phyloP scores from a whole-genome alignment of 2,329 filamentous ascomycete genomes.

The Ophiocordyceps robertsii region DNA sequence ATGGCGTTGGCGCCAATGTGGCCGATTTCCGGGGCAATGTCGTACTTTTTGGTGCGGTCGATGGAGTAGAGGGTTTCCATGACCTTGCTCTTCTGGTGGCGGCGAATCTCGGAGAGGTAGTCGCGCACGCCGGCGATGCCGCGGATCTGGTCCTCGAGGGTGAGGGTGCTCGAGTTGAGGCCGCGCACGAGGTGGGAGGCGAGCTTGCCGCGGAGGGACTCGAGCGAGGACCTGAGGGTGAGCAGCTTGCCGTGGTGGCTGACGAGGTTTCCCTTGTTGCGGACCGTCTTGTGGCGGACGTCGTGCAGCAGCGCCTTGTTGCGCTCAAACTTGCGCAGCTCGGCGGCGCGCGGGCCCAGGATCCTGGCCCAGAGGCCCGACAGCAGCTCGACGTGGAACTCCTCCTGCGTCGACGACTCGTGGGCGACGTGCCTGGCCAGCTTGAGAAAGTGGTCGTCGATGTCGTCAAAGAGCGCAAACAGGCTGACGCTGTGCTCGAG shows the following conservation, averaged over 20 bases:
- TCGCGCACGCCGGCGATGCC: conserved; percentile 69
- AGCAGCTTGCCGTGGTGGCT: conserved; percentile 77
- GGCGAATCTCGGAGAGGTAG: conserved; percentile 62
- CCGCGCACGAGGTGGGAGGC: conserved; percentile 72
- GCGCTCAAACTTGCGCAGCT: conserved; percentile 82
- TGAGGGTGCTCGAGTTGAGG: conserved; percentile 52
- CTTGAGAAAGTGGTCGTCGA: conserved; percentile 83
- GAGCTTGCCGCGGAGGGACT: conserved; percentile 70
- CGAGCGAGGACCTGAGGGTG: conserved; percentile 73
- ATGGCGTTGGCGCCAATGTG: neutral
- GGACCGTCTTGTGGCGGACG: conserved; percentile 70
- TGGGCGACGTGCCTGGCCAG: conserved; percentile 74
- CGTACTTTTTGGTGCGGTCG: conserved; percentile 5
- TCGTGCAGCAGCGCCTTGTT: conserved; percentile 69
- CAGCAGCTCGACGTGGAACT: conserved; percentile 67
- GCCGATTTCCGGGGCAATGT: conserved; percentile 10
- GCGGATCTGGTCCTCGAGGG: conserved; percentile 72
- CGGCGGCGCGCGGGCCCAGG: conserved; percentile 59
- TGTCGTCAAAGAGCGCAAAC: conserved; percentile 80
- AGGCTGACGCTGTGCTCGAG: conserved; percentile 67
- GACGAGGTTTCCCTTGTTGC: conserved; percentile 75
- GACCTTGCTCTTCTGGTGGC: conserved; percentile 69
- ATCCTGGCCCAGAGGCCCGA: conserved; percentile 76
- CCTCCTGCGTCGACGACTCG: conserved; percentile 70
- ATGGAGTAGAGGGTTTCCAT: conserved; percentile 51